Base-by-base conservation (phyloP, 129 eudicot genomes). In the Gnaphalium uliginosum region DNA sequence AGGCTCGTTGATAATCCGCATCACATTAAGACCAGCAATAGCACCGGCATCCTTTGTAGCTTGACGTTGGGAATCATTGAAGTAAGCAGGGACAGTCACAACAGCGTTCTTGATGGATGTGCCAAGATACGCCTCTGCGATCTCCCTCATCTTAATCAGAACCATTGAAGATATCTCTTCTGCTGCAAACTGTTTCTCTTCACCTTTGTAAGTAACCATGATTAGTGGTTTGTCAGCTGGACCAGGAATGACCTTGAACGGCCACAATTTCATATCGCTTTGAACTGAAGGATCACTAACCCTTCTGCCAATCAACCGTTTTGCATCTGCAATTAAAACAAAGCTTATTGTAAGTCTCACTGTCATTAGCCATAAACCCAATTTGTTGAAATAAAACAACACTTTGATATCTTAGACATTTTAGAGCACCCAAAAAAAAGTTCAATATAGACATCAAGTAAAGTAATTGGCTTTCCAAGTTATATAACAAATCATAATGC, bases 81-180 rank as follows among this genome's bases (percentile, higher is more conserved):
- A 78, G 76, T 78, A 58, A 39, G 76, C 76, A 18, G 76, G 81
- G 9, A 78, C 76, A 15, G 81, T 69, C n/a, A 78, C 59, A 6
- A 78, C 81, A 60, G 76, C 63, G 46, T 78, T 78, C 48, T 69
- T 39, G 19, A 78, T 6, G 2, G 70, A 24, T 22, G 61, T 58
- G 6, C 71, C 81, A 3, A 69, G 53, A 27, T 37, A 78, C 7
- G 59, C 81, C 59, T 78, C 81, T 5, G 76, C 69, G 13, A 41
- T 69, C 69, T 78, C 81, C n/a, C 61, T 46, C 76, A 78, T 78
- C 62, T 78, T 78, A 10, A 29, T 22, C 1, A 78, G 76, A 58
- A 78, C 81, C 81, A 78, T 78, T 4, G 76, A 69, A 15, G 81
- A 78, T 15, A 78, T 78, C 3, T 78, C 77, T 57, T 78, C 77